A percentile compares a stretch with the other conserved stretches of the same genome.
Conservation (phyloP, 805 yeast species). For the Candida pseudofarinosa region DNA sequence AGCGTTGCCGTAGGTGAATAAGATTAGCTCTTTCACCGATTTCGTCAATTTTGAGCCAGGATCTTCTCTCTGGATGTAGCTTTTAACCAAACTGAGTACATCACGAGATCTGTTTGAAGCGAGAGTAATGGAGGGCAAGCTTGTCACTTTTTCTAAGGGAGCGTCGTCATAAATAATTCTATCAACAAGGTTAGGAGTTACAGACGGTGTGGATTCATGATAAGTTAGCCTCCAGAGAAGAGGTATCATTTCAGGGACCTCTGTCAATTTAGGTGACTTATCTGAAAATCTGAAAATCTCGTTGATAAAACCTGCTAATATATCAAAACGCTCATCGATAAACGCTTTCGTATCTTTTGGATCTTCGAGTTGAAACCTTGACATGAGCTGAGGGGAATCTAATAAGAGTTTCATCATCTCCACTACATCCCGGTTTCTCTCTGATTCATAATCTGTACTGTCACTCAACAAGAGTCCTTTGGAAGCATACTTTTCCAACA, state of each 20-base stretch:
- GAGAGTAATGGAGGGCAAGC: conserved; percentile 9
- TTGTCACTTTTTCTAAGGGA: conserved; percentile 4
- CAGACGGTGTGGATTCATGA: conserved; percentile 8
- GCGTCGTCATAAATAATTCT: conserved; percentile 17
- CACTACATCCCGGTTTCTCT: conserved; percentile 25
- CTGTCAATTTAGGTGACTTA: conserved; percentile 19
- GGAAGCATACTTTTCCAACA: conserved; percentile 27
- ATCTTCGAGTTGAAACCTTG: conserved; percentile 3
- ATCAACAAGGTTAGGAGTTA: conserved; percentile 24
- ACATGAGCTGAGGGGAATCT: conserved; percentile 26
- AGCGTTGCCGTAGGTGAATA: conserved; percentile 36
- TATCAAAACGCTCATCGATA: conserved; percentile 19
- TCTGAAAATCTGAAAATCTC: conserved; percentile 22
- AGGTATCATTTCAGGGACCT: conserved; percentile 26
- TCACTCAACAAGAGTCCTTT: conserved; percentile 9
- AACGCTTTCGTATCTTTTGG: conserved; percentile 1
- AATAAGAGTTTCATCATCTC: conserved; percentile 29
- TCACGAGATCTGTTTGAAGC: conserved; percentile 30
- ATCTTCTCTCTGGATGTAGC: conserved; percentile 6
- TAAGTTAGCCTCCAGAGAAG: conserved; percentile 32
- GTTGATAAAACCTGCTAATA: conserved; percentile 24
- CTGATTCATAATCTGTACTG: conserved; percentile 9
- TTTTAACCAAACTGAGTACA: conserved; percentile 19
- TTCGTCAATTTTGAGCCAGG: conserved; percentile 7
- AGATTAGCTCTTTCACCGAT: conserved; percentile 29